These are phyloP conservation scores for Candida schatavii DNA, from an alignment of 805 yeast species.

Conservation along the genomic window DNA sequence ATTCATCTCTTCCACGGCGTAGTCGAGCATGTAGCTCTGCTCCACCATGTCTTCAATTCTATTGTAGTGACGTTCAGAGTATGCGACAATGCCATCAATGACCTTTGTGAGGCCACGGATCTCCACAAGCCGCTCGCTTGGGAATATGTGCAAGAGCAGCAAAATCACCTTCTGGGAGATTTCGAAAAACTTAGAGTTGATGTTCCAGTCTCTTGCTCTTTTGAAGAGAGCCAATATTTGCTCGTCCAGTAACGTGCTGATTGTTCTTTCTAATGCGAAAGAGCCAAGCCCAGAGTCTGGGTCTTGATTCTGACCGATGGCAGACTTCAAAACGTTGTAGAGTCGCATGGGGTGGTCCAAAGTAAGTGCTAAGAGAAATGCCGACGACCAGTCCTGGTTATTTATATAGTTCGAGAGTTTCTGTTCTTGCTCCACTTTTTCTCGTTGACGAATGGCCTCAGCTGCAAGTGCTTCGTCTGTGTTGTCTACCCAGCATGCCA, in stretches of 20 bases:
- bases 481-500: constrained; percentile 85
- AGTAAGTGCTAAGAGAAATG: constrained; percentile 80
- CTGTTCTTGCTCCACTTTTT: constrained; percentile 84
- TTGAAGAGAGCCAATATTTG: constrained; percentile 61
- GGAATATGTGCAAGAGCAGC: constrained; percentile 56
- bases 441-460: constrained; percentile 47
- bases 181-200: constrained; percentile 75
- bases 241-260: constrained; percentile 54
- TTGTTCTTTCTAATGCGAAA: constrained; percentile 57
- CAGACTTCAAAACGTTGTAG: constrained; percentile 68
- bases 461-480: constrained; percentile 53
- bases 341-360: constrained; percentile 89
- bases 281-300: constrained; percentile 53
- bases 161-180: constrained; percentile 76
- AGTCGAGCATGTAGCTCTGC: constrained; percentile 82
- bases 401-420: constrained; percentile 71
- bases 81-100: constrained; percentile 79
- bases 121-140: constrained; percentile 55
- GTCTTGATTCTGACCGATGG: constrained; percentile 52
- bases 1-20: constrained; percentile 75
- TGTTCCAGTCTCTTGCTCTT: constrained; percentile 92
- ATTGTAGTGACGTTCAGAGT: constrained; percentile 78
- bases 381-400: constrained; percentile 80
- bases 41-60: constrained; percentile 80
- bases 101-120: constrained; percentile 65